Base-by-base conservation (phyloP, 768 basidiomycete species). In the Russula earlei region DNA sequence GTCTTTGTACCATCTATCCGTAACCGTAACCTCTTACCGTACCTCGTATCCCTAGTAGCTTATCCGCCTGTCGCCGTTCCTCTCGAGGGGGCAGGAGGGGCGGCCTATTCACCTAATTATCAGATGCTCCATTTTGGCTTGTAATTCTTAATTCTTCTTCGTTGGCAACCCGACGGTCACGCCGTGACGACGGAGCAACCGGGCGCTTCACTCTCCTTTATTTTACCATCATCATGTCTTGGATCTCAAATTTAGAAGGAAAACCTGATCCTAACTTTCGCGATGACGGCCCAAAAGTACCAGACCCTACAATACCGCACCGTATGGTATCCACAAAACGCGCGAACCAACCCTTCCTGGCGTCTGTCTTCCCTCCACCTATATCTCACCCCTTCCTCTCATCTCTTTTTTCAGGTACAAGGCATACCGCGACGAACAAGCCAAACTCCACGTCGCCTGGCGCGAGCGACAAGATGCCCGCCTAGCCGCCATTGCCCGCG, bases 281-380 rank as follows among this genome's bases (percentile, higher is more conserved):
- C 38, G 65, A 75, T 11, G 69, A 72, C 49, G 73, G 79, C 53
- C 74, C 71, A 46, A 79, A 79, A 69, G 80, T 82, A 4, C 67
- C 72, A 61, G 86, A 88, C 69, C 85, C 85, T 52, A 61, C 69
- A 51, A 79, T 84, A 58, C 79, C 83, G 2, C 75, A 78, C 55
- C 78, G 87, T 62, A 78, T 80, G 75, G 88, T 94, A 37, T 80
- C 85, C 25, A 81, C 79, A 60, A 95, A 94, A 73, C 70, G 81
- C 41, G 89, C 91, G 29, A 96, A 95, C 71, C 75, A 77, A 56
- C 89, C 93, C 9, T 92, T 90, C 70, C 78, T 94, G 27, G 81
- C 81, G 82, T 91, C 73, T 61, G 83, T 77, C 27, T 29, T n/a
- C n/a, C 27, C 2, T 5, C n/a, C 34, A 36, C 14, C 34, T 36